Conservation (phyloP, 176 grass and related monocot genomes). For the Tillandsia leiboldiana region DNA sequence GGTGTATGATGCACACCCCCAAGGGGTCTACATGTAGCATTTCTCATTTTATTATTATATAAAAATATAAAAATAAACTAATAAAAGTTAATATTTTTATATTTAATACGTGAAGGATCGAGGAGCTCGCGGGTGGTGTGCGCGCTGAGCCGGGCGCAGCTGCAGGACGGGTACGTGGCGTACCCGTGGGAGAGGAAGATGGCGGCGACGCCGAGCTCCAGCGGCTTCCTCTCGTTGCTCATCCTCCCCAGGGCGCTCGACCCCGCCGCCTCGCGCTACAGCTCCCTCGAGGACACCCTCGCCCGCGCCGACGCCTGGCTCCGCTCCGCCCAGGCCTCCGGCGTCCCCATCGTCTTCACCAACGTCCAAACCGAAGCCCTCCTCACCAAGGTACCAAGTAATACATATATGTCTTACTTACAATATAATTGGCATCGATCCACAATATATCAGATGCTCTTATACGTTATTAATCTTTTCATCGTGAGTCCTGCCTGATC, state of each 20-base stretch:
- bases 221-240: slow-evolving; percentile 54
- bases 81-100: too few relatives aligned
- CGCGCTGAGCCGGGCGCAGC: slow-evolving; percentile 51
- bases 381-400: slow-evolving; percentile 58
- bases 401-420: neutral
- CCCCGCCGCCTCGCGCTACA: slow-evolving; percentile 29
- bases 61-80: too few relatives aligned
- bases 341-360: slow-evolving; percentile 51
- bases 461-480: neutral
- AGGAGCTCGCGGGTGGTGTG: slow-evolving; percentile 55
- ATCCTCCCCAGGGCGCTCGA: slow-evolving; percentile 55
- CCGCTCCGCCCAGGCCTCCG: slow-evolving; percentile 34
- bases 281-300: slow-evolving; percentile 60
- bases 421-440: neutral
- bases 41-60: too few relatives aligned
- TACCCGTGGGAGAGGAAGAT: slow-evolving; percentile 72
- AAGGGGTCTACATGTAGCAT: too few relatives aligned
- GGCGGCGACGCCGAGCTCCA: slow-evolving; percentile 19
- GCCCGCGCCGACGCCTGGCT: slow-evolving; percentile 56
- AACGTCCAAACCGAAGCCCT: slow-evolving; percentile 67
- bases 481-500: neutral
- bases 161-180: slow-evolving; percentile 59
- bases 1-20: too few relatives aligned
- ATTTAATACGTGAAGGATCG: slow-evolving; percentile 23
- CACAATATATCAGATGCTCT: neutral